These are phyloP conservation scores for Hippophae tibetana DNA, from an alignment of 306 rosid species.

Conservation along the genomic window DNA sequence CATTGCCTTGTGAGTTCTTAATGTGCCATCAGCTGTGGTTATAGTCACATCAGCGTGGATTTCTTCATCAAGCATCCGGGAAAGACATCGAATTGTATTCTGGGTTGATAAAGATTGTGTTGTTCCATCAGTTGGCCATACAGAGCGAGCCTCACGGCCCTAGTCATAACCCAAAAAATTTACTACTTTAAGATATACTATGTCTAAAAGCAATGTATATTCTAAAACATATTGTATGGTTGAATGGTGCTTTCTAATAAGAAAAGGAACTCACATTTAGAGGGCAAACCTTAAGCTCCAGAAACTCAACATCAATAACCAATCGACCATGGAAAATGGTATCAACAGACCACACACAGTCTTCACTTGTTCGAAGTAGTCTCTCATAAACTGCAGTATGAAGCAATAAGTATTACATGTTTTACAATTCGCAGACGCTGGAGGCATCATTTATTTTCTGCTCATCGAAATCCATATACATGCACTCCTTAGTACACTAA, in stretches of 20 bases:
- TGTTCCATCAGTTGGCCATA: conserved; percentile 55
- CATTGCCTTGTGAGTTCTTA: conserved; percentile 79
- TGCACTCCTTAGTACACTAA: not conserved
- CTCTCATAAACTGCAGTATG: conserved; percentile 53
- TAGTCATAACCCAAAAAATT: conserved; percentile 13
- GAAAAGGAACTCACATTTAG: conserved; percentile 46
- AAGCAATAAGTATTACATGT: conserved; percentile 6
- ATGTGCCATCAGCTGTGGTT: conserved; percentile 44
- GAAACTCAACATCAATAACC: conserved; percentile 79
- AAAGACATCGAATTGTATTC: conserved; percentile 50
- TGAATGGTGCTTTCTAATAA: not conserved
- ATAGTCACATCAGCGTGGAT: conserved; percentile 71
- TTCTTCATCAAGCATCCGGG: conserved; percentile 75
- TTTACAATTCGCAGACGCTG: no score
- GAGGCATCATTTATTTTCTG: conserved; percentile 1
- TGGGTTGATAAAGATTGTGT: conserved; percentile 40
- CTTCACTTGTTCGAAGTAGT: conserved; percentile 55
- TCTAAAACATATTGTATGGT: no score
- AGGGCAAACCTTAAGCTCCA: conserved; percentile 61
- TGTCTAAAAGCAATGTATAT: no score
- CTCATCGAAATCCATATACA: not conserved
- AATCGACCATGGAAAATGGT: conserved; percentile 54
- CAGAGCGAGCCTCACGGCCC: conserved; percentile 60
- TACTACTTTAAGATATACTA: no score
- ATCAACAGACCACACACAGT: conserved; percentile 72